Conservation (phyloP, 352 stramenopile species). For the Pythium periplocum region DNA sequence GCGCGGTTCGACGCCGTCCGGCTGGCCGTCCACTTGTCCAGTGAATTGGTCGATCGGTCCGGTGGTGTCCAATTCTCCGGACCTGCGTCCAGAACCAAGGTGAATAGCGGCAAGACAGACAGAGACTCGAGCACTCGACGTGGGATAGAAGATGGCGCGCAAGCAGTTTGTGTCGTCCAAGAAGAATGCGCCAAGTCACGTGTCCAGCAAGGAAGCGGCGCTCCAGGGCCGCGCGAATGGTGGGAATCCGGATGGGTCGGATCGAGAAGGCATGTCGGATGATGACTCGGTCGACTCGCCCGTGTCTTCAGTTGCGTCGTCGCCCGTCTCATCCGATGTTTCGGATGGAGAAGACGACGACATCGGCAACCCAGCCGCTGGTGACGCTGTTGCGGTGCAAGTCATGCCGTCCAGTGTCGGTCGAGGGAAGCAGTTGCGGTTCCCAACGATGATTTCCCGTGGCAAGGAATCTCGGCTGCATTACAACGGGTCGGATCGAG, state of each 20-base stretch:
- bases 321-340: conserved; percentile 19
- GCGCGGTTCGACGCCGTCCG: too few species aligned
- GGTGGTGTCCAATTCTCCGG: too few species aligned
- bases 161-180: conserved; percentile 86
- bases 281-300: conserved; percentile 22
- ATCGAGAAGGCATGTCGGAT: background rate
- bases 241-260: background rate
- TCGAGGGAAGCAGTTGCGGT: conserved; percentile 74
- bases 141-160: conserved; percentile 45
- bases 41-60: too few species aligned
- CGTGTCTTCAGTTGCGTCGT: conserved; percentile 32
- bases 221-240: conserved; percentile 39
- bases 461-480: conserved; percentile 63
- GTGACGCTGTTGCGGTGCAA: conserved; percentile 41
- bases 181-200: conserved; percentile 76
- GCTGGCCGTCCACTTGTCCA: too few species aligned
- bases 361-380: background rate
- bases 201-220: conserved; percentile 82
- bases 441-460: conserved; percentile 59
- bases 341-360: conserved; percentile 21
- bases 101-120: background rate
- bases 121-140: too few species aligned
- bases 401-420: conserved; percentile 68
- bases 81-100: too few species aligned
- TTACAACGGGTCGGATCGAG: conserved; percentile 22